Base-by-base conservation (phyloP, 140 eudicot genomes). In the Oenanthe javanica region DNA sequence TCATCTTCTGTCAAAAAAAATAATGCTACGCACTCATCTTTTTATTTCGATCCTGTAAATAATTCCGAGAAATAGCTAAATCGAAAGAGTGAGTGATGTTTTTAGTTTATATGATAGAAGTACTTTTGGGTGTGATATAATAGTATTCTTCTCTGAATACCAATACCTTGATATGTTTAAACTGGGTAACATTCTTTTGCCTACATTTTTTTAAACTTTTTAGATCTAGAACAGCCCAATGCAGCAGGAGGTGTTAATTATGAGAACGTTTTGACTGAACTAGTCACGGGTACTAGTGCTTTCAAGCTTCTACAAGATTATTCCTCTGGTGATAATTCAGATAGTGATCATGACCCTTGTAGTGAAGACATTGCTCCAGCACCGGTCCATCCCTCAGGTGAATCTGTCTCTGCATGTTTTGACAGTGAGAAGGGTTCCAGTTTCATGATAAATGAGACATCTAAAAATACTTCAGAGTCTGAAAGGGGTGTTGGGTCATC, bases 281-380 rank as follows among this genome's bases (percentile, higher is more conserved):
- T 50, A 69, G 63, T 4, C 70, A 70, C 75, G 64, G 82, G 82
- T 11, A 67, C 82, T 25, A 85, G 88, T 82, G 87, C 98, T 51
- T 88, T 91, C 81, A 90, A 78, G 45, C 91, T 91, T 61, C 43
- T 93, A 74, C 92, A 86, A 69, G 74, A 69, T 31, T 69, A 69
- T 69, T 47, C 74, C 5, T 69, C 74, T 4, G 74, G 31, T 31
- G 88, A 87, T 43, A 79, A 78, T 82, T 83, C 86, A 31, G 93
- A 91, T 82, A 84, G 81, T 75, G 90, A 81, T 81, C 77, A 77
- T 61, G 80, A 74, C 52, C 85, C 52, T 12, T 81, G 81, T 82
- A 82, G 78, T 80, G 89, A 82, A 84, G 82, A 69, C 47, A 69
- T 38, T 69, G 47, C 84, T 76, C 85, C 85, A 61, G 84, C 49